phyloP scores from a whole-genome alignment of 768 basidiomycete species.

The Serendipita indica region DNA sequence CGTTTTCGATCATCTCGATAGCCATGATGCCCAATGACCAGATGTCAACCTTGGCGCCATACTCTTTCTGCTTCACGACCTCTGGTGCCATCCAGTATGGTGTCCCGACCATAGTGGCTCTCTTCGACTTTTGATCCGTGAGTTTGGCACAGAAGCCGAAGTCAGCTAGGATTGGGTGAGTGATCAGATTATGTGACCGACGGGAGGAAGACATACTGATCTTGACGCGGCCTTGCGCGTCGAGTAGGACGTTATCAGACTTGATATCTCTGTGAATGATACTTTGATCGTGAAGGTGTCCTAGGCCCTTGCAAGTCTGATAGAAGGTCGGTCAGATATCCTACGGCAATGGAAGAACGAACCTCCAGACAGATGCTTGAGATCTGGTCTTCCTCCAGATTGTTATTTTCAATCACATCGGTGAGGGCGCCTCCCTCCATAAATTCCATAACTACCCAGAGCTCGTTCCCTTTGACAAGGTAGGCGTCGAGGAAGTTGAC shows the following conservation, averaged over 20 bases:
- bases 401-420: constrained; percentile 95
- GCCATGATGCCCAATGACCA: constrained; percentile 98
- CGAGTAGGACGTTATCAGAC: constrained; percentile 88
- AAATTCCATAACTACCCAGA: constrained; percentile 98
- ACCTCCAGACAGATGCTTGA: constrained; percentile 86
- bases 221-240: constrained; percentile 85
- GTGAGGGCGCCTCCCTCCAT: constrained; percentile 98
- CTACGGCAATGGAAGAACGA: constrained; percentile 10
- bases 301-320: constrained; percentile 88
- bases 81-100: constrained; percentile 99
- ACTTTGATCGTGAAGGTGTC: constrained; percentile 82
- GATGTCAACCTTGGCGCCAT: constrained; percentile 91
- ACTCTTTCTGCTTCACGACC: constrained; percentile 93
- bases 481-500: constrained; percentile 92
- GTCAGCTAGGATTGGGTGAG: constrained; percentile 43
- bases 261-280: constrained; percentile 98
- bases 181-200: background rate
- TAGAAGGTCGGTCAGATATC: background rate
- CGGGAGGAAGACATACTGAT: constrained; percentile 70
- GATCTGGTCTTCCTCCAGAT: constrained; percentile 89
- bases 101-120: constrained; percentile 96
- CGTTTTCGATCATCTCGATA: constrained; percentile 98
- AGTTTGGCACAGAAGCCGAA: constrained; percentile 96
- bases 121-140: constrained; percentile 91
- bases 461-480: constrained; percentile 71